Evolutionary conservation across 768 basidiomycete species (phyloP).

Genomic region (Suillus plorans): DNA sequence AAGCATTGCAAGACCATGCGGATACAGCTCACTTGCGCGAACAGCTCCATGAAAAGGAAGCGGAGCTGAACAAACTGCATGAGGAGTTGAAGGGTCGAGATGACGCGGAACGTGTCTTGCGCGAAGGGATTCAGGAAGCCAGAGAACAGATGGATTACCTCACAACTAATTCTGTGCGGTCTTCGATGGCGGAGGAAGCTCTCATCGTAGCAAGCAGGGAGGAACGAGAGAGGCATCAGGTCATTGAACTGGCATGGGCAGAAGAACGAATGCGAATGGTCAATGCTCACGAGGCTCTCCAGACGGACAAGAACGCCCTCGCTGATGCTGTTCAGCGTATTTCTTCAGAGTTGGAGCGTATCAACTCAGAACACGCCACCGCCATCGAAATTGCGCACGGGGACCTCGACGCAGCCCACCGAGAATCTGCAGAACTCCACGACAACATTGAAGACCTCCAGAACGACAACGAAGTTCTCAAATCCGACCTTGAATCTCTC

Average conservation of each 20-base stretch:
- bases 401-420: constrained; percentile 28
- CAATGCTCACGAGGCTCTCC: constrained; percentile 39
- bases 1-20: constrained; percentile 34
- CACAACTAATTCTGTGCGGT: constrained; percentile 18
- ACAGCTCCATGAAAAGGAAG: constrained; percentile 32
- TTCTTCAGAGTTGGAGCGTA: constrained; percentile 32
- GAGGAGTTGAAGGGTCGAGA: constrained; percentile 47
- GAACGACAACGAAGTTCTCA: constrained; percentile 5
- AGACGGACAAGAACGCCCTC: constrained; percentile 43
- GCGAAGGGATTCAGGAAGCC: constrained; percentile 52
- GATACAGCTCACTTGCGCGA: constrained; percentile 13
- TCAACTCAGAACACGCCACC: constrained; percentile 44
- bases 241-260: constrained; percentile 45
- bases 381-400: constrained; percentile 41
- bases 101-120: constrained; percentile 52
- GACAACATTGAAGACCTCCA: neutral
- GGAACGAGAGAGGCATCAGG: constrained; percentile 41
- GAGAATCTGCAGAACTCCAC: neutral
- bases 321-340: constrained; percentile 36
- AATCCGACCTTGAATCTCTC: constrained; percentile 32
- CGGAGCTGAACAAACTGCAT: constrained; percentile 34
- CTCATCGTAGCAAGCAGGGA: constrained; percentile 35
- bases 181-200: constrained; percentile 11
- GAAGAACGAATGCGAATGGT: constrained; percentile 51
- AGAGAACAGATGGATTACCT: constrained; percentile 63